phyloP scores from a whole-genome alignment of 2,329 filamentous ascomycete species.

The Arachnopeziza araneosa region DNA sequence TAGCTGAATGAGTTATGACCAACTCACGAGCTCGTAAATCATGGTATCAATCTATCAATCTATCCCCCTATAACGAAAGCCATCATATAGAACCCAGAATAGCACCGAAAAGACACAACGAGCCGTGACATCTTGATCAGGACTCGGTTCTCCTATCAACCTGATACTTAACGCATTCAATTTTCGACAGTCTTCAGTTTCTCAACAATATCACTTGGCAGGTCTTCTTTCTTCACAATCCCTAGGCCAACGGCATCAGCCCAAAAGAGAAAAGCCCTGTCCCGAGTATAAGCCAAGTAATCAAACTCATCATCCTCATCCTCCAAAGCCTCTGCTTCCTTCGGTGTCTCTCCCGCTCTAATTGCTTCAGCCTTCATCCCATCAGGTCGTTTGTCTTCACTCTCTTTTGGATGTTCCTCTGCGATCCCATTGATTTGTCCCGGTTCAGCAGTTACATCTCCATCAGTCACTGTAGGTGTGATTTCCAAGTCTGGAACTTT shows the following conservation, averaged over 20 bases:
- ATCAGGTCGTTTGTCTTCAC: constrained; percentile 18
- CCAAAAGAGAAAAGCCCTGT: constrained; percentile 90
- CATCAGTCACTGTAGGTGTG: background rate
- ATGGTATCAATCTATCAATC: background rate
- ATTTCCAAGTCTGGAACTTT: constrained; percentile 64
- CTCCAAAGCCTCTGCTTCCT: constrained; percentile 16
- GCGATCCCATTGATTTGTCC: background rate
- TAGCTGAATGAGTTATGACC: too few species aligned
- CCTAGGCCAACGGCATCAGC: constrained; percentile 79
- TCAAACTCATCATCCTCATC: constrained; percentile 71
- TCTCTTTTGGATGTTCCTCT: background rate
- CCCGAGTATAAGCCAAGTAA: constrained; percentile 86
- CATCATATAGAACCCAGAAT: background rate
- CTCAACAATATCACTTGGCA: constrained; percentile 61
- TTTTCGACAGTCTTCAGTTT: constrained; percentile 67
- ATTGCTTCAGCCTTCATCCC: constrained; percentile 14
- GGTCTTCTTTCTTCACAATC: constrained; percentile 66
- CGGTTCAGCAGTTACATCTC: background rate
- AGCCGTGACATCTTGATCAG: background rate
- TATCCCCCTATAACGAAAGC: background rate
- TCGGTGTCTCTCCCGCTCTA: constrained; percentile 5
- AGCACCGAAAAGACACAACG: background rate
- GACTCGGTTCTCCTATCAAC: background rate
- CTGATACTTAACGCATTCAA: background rate
- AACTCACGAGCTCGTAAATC: background rate